Conservation (phyloP, 768 basidiomycete genomes). For the Paxillus involutus region DNA sequence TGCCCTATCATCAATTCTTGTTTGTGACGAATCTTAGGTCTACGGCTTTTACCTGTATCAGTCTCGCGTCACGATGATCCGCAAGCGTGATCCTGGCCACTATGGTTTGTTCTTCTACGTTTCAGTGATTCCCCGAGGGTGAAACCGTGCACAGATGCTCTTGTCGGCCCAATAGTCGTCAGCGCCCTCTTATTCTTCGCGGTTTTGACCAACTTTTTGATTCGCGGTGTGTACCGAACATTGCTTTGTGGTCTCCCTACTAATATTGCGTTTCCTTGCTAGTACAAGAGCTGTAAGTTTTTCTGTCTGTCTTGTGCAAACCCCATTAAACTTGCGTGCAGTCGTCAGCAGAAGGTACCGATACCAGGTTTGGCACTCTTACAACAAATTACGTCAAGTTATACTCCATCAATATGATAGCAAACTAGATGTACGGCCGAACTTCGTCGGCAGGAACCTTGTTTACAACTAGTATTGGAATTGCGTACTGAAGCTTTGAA, state of each 20-base stretch:
- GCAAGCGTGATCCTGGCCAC: constrained; percentile 81
- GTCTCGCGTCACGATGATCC: constrained; percentile 86
- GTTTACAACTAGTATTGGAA: too few species aligned
- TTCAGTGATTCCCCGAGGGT: background rate
- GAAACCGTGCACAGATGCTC: constrained; percentile 54
- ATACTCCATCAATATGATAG: constrained; percentile 15
- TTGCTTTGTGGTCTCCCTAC: background rate
- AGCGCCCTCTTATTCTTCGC: constrained; percentile 84
- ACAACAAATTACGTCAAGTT: constrained; percentile 19
- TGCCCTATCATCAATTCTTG: background rate
- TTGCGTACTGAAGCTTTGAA: too few species aligned
- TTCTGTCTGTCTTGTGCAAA: background rate
- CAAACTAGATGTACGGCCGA: too few species aligned
- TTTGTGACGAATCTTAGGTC: constrained; percentile 41
- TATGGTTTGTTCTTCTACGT: constrained; percentile 61
- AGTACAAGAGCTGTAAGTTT: constrained; percentile 63
- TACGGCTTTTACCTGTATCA: constrained; percentile 91
- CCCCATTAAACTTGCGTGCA: constrained; percentile 5
- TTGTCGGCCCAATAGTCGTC: constrained; percentile 81
- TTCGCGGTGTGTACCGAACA: constrained; percentile 63
- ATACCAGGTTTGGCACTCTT: constrained; percentile 29
- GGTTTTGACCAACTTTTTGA: constrained; percentile 82
- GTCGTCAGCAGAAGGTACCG: constrained; percentile 27
- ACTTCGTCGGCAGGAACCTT: too few species aligned
- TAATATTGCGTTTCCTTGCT: constrained; percentile 4